Conservation (phyloP, 2,329 filamentous ascomycete species). For the Phialophora tarda region DNA sequence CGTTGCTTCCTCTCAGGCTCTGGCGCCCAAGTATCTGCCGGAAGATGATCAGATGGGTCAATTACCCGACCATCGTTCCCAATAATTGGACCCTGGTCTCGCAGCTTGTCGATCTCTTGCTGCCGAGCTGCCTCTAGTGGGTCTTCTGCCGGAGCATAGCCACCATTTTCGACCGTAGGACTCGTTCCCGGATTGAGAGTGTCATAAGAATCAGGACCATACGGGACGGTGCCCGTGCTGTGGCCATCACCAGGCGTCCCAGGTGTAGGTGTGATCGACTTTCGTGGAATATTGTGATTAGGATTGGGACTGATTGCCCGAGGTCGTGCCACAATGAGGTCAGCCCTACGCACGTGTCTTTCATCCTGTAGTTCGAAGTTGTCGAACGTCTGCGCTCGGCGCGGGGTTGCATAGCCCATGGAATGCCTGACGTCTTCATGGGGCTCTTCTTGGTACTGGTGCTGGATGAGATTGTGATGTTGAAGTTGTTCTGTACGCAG, state of each 20-base stretch:
- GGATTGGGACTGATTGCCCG: slow-evolving; percentile 52
- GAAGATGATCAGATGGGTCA: slow-evolving; percentile 69
- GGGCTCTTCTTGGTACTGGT: slow-evolving; percentile 11
- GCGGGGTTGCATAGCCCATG: slow-evolving; percentile 24
- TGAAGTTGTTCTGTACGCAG: slow-evolving; percentile 6
- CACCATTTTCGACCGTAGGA: slow-evolving; percentile 44
- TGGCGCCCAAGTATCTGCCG: slow-evolving; percentile 69
- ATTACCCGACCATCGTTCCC: slow-evolving; percentile 68
- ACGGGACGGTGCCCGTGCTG: slow-evolving; percentile 56
- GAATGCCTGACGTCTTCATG: slow-evolving; percentile 26
- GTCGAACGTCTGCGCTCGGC: slow-evolving; percentile 33
- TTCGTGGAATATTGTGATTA: slow-evolving; percentile 51
- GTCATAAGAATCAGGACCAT: slow-evolving; percentile 67
- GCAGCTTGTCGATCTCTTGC: slow-evolving; percentile 47
- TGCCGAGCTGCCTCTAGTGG: slow-evolving; percentile 48
- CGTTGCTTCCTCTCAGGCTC: slow-evolving; percentile 65
- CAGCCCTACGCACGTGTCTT: slow-evolving; percentile 37
- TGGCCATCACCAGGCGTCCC: slow-evolving; percentile 48
- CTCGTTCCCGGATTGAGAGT: slow-evolving; percentile 59
- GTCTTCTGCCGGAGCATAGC: slow-evolving; percentile 49
- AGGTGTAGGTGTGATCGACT: slow-evolving; percentile 66
- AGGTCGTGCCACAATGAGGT: slow-evolving; percentile 48
- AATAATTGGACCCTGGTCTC: slow-evolving; percentile 63
- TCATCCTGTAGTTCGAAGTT: slow-evolving; percentile 28
- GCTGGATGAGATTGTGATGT: slow-evolving; percentile 3